These are phyloP conservation scores for Lepidium africanum DNA, from an alignment of 345 rosid species.

Conservation along the genomic window DNA sequence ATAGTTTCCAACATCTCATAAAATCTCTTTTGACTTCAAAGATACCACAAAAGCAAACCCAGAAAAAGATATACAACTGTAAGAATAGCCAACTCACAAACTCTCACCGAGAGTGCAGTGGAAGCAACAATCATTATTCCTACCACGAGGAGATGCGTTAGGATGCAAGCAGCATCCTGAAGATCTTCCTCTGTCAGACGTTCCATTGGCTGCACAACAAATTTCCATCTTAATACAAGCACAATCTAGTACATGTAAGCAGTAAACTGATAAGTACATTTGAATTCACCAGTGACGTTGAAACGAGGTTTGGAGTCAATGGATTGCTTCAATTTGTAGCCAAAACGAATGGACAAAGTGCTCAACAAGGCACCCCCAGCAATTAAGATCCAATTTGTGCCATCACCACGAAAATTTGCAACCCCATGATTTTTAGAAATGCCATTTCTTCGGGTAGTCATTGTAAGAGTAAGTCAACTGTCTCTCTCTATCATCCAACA, in stretches of 20 bases:
- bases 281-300: constrained; percentile 32
- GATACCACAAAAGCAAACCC: neutral
- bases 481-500: constrained; percentile 34
- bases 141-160: neutral
- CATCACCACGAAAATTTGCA: constrained; percentile 39
- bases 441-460: constrained; percentile 50
- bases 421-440: constrained; percentile 49
- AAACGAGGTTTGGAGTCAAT: constrained; percentile 49
- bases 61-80: neutral
- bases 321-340: constrained; percentile 76
- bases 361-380: constrained; percentile 95
- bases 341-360: constrained; percentile 84
- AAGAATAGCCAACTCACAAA: constrained; percentile 2
- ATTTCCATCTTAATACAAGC: no score
- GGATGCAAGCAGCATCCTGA: constrained; percentile 22
- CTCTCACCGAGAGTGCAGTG: constrained; percentile 21
- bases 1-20: neutral
- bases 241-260: neutral
- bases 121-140: constrained; percentile 19
- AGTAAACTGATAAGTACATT: constrained; percentile 25
- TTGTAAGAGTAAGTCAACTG: constrained; percentile 33
- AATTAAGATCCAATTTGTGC: constrained; percentile 88
- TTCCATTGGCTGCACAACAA: constrained; percentile 26
- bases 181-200: constrained; percentile 22
- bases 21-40: neutral